Base-by-base conservation (phyloP, 78 protist genomes). In the Reticulomyxa filosa region DNA sequence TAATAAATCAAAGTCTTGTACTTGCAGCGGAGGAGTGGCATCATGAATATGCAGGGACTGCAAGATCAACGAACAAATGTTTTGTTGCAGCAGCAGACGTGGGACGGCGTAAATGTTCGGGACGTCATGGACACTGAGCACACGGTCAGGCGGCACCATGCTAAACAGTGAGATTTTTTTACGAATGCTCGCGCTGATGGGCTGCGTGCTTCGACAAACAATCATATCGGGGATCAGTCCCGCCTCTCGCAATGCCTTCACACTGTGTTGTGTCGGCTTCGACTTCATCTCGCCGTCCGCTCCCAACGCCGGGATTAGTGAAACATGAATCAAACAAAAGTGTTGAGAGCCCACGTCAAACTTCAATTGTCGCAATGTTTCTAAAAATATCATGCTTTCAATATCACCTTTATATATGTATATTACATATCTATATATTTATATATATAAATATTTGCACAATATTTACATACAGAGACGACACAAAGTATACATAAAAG, bases 241-340 rank as follows among this genome's bases (percentile, higher is more conserved):
- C 4, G 80, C 61, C 7, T 88, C 76, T 7, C 94, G 74, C 46
- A 91, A 68, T 59, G 72, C 82, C 30, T 84, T 74, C 13, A 81
- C 84, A 3, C 73, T 46, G 76, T 83, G 93, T 72, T 92, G 98
- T 0, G 95, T 85, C 39, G 98, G 98, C 81, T 93, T 93, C 17
- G 96, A 86, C 85, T 93, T 93, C 55, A 74, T 87, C 77, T 90
- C 95, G 39, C 94, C 92, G 7, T 52, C 79, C 20, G 72, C 70
- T 7, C 87, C 82, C 20, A 85, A 20, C 17, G 56, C 70, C 25
- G 94, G 93, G 20, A 84, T 84, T 23, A 83, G 76, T 7, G 73
- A n/a, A 39, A 17, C n/a, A n/a, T n/a, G n/a, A n/a, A n/a, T n/a
- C n/a, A n/a, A n/a, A n/a, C n/a, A n/a, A n/a, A n/a, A n/a, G n/a